phyloP scores from a whole-genome alignment of 305 asterid genomes.

The Rubia peregrina region DNA sequence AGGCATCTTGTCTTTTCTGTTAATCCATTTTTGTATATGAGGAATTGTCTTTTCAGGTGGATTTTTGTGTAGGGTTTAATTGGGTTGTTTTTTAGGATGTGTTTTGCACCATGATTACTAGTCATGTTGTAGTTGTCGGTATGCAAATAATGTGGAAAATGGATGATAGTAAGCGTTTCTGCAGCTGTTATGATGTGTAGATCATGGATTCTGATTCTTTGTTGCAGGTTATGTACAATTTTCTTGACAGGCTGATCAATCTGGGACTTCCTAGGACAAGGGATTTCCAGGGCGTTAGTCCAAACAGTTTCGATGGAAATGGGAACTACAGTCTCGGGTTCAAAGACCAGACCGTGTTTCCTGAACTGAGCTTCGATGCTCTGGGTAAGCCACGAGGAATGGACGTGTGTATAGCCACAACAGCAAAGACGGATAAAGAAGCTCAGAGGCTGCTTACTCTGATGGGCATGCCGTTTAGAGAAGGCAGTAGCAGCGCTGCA shows the following conservation, averaged over 20 bases:
- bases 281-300: conserved; percentile 87
- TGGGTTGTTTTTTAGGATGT: not conserved
- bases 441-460: conserved; percentile 69
- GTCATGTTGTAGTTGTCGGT: not conserved
- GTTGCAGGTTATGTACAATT: conserved; percentile 70
- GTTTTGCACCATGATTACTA: not conserved
- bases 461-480: conserved; percentile 94
- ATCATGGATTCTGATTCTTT: conserved; percentile 16
- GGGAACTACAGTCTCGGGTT: conserved; percentile 85
- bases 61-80: not conserved
- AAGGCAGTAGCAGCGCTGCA: conserved; percentile 38
- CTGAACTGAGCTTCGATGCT: conserved; percentile 60
- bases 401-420: conserved; percentile 90
- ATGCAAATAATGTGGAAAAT: not conserved
- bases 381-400: conserved; percentile 87
- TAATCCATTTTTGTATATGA: not conserved
- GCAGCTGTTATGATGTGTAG: too few relatives aligned
- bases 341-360: conserved; percentile 83
- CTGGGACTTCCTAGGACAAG: conserved; percentile 86
- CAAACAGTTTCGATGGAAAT: conserved; percentile 85
- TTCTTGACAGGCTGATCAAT: conserved; percentile 89
- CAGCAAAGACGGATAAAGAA: conserved; percentile 77
- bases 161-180: too few relatives aligned
- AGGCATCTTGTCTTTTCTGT: not conserved
- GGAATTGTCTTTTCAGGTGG: not conserved